Conservation (phyloP, 2,329 filamentous ascomycete species). For the Ciborinia camelliae region DNA sequence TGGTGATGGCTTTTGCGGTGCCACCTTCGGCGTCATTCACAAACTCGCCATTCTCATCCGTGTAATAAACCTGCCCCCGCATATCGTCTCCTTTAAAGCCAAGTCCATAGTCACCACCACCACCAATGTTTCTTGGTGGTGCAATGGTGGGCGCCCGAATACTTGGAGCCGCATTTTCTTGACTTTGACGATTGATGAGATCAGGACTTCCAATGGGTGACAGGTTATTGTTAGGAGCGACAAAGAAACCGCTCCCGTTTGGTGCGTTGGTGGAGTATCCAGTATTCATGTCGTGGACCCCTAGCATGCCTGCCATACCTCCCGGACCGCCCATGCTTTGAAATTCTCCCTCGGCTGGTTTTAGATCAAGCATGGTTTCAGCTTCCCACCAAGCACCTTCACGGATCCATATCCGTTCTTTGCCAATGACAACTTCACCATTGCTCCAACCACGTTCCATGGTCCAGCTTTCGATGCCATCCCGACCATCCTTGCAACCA, state of each 20-base stretch:
- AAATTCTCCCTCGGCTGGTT: constrained; percentile 43
- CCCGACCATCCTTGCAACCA: constrained; percentile 83
- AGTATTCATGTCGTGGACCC: constrained; percentile 62
- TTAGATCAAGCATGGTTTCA: constrained; percentile 90
- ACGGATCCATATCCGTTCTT: constrained; percentile 91
- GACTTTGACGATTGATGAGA: constrained; percentile 47
- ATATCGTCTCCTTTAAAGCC: constrained; percentile 79
- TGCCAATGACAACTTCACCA: constrained; percentile 87
- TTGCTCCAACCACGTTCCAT: constrained; percentile 97
- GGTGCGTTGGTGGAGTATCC: constrained; percentile 58
- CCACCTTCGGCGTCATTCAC: constrained; percentile 75
- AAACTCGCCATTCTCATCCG: constrained; percentile 61
- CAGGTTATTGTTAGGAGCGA: constrained; percentile 54
- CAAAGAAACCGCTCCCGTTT: constrained; percentile 67
- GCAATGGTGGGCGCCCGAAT: constrained; percentile 58
- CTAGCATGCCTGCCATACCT: constrained; percentile 47
- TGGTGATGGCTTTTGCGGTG: constrained; percentile 71
- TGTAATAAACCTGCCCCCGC: constrained; percentile 72
- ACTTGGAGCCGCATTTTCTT: constrained; percentile 43
- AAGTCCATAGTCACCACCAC: constrained; percentile 86
- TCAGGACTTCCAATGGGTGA: constrained; percentile 68
- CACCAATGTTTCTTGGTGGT: constrained; percentile 53
- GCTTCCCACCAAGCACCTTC: constrained; percentile 97
- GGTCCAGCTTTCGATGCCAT: constrained; percentile 92
- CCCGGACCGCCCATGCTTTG: constrained; percentile 5